Evolutionary conservation across 768 basidiomycete species (phyloP).

Genomic region (Solioccasus polychromus): DNA sequence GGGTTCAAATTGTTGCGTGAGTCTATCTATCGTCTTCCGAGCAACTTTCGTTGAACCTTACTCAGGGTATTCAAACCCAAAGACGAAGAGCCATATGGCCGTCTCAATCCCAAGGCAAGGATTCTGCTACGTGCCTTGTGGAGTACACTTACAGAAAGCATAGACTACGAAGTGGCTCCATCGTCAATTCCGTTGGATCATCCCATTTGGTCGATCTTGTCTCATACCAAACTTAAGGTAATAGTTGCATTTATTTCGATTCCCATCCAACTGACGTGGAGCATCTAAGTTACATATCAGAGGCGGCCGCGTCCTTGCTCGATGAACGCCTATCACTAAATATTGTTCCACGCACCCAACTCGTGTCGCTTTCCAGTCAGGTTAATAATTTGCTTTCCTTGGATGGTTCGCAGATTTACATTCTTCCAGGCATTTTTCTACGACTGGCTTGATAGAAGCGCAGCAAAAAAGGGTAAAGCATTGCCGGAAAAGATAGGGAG

Average conservation of each 20-base stretch:
- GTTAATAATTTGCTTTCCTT: constrained; percentile 24
- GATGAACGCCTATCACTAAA: constrained; percentile 70
- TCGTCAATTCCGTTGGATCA: constrained; percentile 84
- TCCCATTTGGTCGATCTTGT: constrained; percentile 87
- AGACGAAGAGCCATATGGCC: constrained; percentile 86
- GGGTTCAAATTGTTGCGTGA: constrained; percentile 78
- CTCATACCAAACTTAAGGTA: constrained; percentile 88
- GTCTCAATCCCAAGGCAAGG: constrained; percentile 78
- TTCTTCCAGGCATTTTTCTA: constrained; percentile 78
- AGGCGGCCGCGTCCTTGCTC: constrained; percentile 84
- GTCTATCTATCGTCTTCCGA: constrained; percentile 23
- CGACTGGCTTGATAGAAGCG: constrained; percentile 84
- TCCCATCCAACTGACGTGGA: background rate
- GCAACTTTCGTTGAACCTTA: constrained; percentile 2
- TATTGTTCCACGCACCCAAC: constrained; percentile 83
- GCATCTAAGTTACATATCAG: constrained; percentile 70
- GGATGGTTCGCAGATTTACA: constrained; percentile 1
- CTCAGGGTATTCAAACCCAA: constrained; percentile 87
- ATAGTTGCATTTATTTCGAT: constrained; percentile 1
- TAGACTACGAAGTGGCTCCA: constrained; percentile 90
- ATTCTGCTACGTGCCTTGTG: background rate
- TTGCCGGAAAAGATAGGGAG: constrained; percentile 88
- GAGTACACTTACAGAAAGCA: background rate
- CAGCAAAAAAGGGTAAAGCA: constrained; percentile 77
- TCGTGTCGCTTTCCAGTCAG: constrained; percentile 79